Base-by-base conservation (phyloP, 2,329 filamentous ascomycete species). In the Knufia fluminis region DNA sequence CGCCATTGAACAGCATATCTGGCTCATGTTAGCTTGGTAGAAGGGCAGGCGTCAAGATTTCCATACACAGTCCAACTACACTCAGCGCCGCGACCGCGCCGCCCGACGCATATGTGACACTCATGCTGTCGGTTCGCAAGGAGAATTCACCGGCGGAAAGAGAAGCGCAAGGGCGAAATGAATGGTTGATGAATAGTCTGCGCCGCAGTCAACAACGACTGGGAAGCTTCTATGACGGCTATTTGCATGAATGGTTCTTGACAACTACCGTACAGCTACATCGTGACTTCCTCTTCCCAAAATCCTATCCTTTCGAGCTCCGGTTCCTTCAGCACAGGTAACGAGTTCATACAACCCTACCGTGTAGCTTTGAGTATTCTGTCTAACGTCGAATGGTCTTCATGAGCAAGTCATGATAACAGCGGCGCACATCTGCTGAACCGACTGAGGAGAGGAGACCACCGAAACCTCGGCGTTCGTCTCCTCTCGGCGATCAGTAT, bases 1-100 rank as follows among this genome's bases (percentile, higher is more conserved):
- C 89, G 65, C 88, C 89, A 64, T 92, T 94, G 67, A 98, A 96
- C 67, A 98, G 87, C 88, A 98, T 94, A 72, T 98, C 92, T 98
- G 68, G 57, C 51, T 59, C 31, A 46, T 52, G 33, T 31, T 36
- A 17, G 44, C 28, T 52, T 43, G 52, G 45, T 41, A 20, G 20
- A 22, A 22, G 41, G 22, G 24, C 35, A 28, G 17, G 14, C 40
- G 20, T 19, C 9, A 40, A 26, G 16, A 36, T 49, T 44, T 49
- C 72, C 86, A 69, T 79, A 94, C 87, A 92, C 68, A 81, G 74
- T 76, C 84, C 86, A 61, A 90, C 80, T 53, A 92, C 75, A 51
- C 77, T 72, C 61, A 90, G 72, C 63, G 85, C 80, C 60, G 81
- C 76, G 61, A 77, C 77, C 64, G 80, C 75, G 69, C 80, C 79